These are phyloP conservation scores for Mimosa pudica DNA, from an alignment of 306 rosid genomes.

Conservation along the genomic window DNA sequence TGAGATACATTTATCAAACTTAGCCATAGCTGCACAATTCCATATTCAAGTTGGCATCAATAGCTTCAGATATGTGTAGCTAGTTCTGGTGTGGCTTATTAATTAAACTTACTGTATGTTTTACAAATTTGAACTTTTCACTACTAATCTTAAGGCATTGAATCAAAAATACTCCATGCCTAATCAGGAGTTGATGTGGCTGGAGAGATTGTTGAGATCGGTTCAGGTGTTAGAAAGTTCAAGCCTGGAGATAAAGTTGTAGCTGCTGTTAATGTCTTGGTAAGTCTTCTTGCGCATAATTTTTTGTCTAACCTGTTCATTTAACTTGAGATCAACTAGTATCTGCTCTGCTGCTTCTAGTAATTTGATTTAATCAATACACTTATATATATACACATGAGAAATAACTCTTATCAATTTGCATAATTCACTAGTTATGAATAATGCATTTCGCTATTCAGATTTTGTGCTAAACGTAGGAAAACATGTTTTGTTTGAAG, in stretches of 20 bases:
- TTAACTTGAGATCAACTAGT: slow-evolving; percentile 6
- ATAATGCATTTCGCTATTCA: neutral
- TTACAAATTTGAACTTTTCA: neutral
- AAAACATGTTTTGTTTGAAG: neutral
- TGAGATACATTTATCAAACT: slow-evolving; percentile 10
- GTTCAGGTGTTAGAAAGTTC: slow-evolving; percentile 56
- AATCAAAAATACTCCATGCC: slow-evolving; percentile 21
- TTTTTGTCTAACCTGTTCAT: neutral
- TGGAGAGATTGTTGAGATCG: slow-evolving; percentile 68
- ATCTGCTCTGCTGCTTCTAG: neutral
- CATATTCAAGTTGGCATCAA: slow-evolving; percentile 10
- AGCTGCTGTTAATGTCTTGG: slow-evolving; percentile 36
- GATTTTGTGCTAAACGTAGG: neutral
- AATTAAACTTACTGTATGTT: slow-evolving; percentile 16
- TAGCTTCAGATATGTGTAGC: slow-evolving; percentile 10
- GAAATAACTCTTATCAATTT: too few relatives aligned
- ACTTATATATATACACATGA: too few relatives aligned
- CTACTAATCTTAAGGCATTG: slow-evolving; percentile 19
- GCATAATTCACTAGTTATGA: neutral
- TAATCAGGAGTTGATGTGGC: slow-evolving; percentile 67
- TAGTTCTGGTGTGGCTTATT: slow-evolving; percentile 2
- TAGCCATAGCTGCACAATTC: neutral
- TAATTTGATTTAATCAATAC: neutral
- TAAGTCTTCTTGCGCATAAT: slow-evolving; percentile 35
- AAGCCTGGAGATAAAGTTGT: slow-evolving; percentile 73